Conservation (phyloP, 768 basidiomycete genomes). For the Neoboletus magnificus region DNA sequence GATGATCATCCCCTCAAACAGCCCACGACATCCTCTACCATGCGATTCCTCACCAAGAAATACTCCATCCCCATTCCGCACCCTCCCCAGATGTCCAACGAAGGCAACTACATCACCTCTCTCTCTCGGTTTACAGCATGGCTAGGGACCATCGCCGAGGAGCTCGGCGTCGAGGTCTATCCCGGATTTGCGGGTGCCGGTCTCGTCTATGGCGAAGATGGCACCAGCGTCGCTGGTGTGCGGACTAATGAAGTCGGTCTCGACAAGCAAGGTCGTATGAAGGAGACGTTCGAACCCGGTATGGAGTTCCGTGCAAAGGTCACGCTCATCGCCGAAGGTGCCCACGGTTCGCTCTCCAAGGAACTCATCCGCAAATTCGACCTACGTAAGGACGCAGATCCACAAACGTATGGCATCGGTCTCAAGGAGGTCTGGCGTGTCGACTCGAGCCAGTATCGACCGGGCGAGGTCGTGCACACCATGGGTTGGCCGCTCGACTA, state of each 20-base stretch:
- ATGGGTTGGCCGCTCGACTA: conserved; percentile 90
- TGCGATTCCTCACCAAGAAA: conserved; percentile 80
- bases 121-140: conserved; percentile 87
- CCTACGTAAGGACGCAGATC: conserved; percentile 64
- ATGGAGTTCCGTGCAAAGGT: conserved; percentile 94
- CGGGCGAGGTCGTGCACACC: conserved; percentile 84
- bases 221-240: conserved; percentile 51
- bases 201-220: conserved; percentile 63
- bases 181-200: conserved; percentile 92
- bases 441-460: conserved; percentile 53
- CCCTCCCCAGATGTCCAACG: conserved; percentile 95
- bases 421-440: conserved; percentile 98
- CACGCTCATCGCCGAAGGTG: conserved; percentile 91
- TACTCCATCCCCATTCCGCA: conserved; percentile 81
- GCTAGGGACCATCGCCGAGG: conserved; percentile 84
- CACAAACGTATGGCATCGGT: conserved; percentile 95
- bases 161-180: conserved; percentile 89
- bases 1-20: conserved; percentile 76
- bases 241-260: conserved; percentile 94
- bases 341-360: conserved; percentile 89
- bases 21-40: conserved; percentile 70
- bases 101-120: conserved; percentile 90
- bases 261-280: conserved; percentile 68
- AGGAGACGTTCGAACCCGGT: conserved; percentile 90
- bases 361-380: conserved; percentile 70